Evolutionary conservation across 768 basidiomycete genomes (phyloP).

Genomic region (Ephemerocybe angulata): DNA sequence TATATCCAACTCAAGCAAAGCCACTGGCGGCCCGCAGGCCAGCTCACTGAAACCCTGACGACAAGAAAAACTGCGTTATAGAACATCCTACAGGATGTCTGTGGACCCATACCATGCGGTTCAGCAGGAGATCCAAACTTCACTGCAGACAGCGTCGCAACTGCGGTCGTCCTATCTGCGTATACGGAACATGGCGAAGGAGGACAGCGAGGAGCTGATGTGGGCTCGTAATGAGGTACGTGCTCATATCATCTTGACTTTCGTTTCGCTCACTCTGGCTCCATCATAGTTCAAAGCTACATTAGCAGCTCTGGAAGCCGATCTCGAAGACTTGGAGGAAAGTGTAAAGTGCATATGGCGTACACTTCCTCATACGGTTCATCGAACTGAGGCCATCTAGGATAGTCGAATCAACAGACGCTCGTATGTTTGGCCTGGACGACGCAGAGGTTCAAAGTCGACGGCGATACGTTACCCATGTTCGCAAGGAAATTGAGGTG

Average conservation of each 20-base stretch:
- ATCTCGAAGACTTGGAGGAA: constrained; percentile 90
- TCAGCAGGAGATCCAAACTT: constrained; percentile 75
- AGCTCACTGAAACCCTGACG: too few species aligned
- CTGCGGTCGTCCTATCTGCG: constrained; percentile 73
- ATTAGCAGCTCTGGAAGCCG: constrained; percentile 74
- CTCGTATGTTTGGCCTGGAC: constrained; percentile 79
- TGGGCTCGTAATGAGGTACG: constrained; percentile 77
- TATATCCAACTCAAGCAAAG: too few species aligned
- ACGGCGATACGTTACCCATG: constrained; percentile 70
- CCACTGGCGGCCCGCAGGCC: too few species aligned
- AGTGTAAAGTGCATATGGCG: constrained; percentile 68
- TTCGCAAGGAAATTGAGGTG: constrained; percentile 79
- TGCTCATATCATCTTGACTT: constrained; percentile 3
- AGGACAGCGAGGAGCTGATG: constrained; percentile 74
- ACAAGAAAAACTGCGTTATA: too few species aligned
- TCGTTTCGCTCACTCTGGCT: background rate
- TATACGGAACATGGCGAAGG: constrained; percentile 68
- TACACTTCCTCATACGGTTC: background rate
- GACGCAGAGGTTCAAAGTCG: constrained; percentile 73
- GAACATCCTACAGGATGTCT: constrained; percentile 44
- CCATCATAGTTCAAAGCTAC: constrained; percentile 64
- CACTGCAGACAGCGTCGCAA: constrained; percentile 67
- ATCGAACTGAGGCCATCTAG: constrained; percentile 33
- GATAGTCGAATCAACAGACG: constrained; percentile 83
- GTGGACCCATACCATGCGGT: constrained; percentile 86